These are phyloP conservation scores for Beauveria asiatica DNA, from an alignment of 2,329 filamentous ascomycete species.

Conservation along the genomic window DNA sequence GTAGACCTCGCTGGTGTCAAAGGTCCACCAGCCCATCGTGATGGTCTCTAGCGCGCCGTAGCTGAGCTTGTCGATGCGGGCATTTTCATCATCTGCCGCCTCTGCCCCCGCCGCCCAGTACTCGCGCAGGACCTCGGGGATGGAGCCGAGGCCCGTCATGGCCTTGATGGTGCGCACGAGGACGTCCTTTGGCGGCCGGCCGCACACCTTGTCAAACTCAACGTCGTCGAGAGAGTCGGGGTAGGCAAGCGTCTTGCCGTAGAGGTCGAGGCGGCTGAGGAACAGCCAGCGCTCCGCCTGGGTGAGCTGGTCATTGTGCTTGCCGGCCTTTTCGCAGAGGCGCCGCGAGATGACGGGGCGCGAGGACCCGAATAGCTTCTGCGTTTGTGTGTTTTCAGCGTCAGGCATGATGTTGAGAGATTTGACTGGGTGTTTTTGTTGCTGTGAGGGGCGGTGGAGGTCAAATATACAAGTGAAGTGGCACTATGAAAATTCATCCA, in stretches of 20 bases:
- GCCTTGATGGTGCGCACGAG: slow-evolving; percentile 7
- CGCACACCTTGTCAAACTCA: slow-evolving; percentile 11
- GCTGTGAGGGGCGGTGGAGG: background rate
- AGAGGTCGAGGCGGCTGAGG: slow-evolving; percentile 14
- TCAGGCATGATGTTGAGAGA: background rate
- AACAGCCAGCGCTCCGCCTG: slow-evolving; percentile 12
- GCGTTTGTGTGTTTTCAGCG: background rate
- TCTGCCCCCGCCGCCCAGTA: background rate
- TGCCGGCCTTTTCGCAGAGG: slow-evolving; percentile 14
- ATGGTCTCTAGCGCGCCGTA: background rate
- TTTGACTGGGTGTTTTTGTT: background rate
- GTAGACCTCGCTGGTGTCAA: background rate
- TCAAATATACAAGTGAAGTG: background rate
- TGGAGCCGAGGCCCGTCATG: background rate
- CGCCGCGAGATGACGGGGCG: background rate
- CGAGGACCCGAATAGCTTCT: background rate
- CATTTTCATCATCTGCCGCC: background rate
- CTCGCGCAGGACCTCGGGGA: slow-evolving; percentile 1
- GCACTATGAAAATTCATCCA: background rate
- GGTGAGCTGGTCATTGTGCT: slow-evolving; percentile 13
- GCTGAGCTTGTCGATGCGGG: background rate
- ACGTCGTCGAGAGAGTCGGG: slow-evolving; percentile 11
- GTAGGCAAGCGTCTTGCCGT: slow-evolving; percentile 12
- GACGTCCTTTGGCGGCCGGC: slow-evolving; percentile 11
- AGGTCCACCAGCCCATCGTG: slow-evolving; percentile 6